These are phyloP conservation scores for Penicillium sp. DNA, from an alignment of 2,329 filamentous ascomycete species.

Conservation along the genomic window DNA sequence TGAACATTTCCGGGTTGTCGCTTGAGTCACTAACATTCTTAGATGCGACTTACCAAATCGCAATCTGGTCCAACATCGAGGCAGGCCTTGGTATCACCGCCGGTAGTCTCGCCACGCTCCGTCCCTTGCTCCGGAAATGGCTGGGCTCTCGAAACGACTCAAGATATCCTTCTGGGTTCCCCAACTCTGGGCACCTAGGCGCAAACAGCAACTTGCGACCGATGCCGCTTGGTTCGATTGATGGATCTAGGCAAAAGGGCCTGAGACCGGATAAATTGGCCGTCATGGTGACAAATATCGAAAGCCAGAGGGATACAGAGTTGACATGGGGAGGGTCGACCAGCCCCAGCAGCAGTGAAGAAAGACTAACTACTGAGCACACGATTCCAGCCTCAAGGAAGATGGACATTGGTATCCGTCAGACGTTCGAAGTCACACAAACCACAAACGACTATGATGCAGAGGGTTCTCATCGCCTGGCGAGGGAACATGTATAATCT, in stretches of 20 bases:
- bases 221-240: conserved; percentile 37
- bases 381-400: conserved; percentile 19
- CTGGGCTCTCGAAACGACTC: conserved; percentile 29
- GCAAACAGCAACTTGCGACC: conserved; percentile 28
- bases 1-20: not conserved
- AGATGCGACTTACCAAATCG: conserved; percentile 53
- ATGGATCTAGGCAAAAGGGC: conserved; percentile 24
- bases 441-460: conserved; percentile 26
- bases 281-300: conserved; percentile 39
- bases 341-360: conserved; percentile 37
- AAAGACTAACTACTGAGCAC: conserved; percentile 33
- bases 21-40: conserved; percentile 5
- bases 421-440: conserved; percentile 40
- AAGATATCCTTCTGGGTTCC: conserved; percentile 32
- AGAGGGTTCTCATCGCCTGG: conserved; percentile 19
- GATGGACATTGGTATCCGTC: conserved; percentile 38
- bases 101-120: conserved; percentile 55
- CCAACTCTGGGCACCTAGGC: conserved; percentile 28
- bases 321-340: conserved; percentile 28
- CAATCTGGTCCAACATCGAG: conserved; percentile 48
- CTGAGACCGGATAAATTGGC: conserved; percentile 40
- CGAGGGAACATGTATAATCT: conserved; percentile 31
- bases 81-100: conserved; percentile 51
- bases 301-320: conserved; percentile 30
- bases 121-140: conserved; percentile 52